These are phyloP conservation scores for Penicillium sp. DNA, from an alignment of 2,329 filamentous ascomycete species.

Conservation along the genomic window DNA sequence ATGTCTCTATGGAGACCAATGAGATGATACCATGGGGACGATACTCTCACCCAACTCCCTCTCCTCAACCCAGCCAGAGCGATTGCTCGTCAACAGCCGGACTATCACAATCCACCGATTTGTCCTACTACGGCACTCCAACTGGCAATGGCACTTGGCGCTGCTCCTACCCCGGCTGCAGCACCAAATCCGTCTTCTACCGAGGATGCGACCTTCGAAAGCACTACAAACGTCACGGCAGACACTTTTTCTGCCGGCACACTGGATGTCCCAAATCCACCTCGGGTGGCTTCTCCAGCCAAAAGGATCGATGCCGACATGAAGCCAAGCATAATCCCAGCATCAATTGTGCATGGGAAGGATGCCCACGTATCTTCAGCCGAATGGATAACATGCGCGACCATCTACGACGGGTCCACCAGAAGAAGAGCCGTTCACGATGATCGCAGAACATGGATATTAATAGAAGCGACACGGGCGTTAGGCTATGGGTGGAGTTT, in stretches of 20 bases:
- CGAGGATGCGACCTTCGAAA: conserved; percentile 56
- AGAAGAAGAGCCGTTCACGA: conserved; percentile 9
- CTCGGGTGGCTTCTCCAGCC: conserved; percentile 54
- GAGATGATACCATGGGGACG: conserved; percentile 1
- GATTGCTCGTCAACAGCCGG: neutral
- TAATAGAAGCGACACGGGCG: too few species aligned
- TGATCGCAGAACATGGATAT: neutral
- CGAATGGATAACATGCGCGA: conserved; percentile 56
- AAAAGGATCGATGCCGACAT: conserved; percentile 55
- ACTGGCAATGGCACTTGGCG: conserved; percentile 44
- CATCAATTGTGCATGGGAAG: conserved; percentile 52
- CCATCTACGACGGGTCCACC: conserved; percentile 40
- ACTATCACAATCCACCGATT: neutral
- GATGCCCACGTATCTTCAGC: conserved; percentile 53
- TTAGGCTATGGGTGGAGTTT: too few species aligned
- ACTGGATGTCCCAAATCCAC: conserved; percentile 53
- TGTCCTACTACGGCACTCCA: neutral
- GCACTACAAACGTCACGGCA: conserved; percentile 56
- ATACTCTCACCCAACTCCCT: neutral
- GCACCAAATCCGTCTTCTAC: conserved; percentile 51
- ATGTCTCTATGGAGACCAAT: neutral
- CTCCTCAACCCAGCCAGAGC: neutral
- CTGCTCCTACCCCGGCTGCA: conserved; percentile 53
- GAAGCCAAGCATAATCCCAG: conserved; percentile 57
- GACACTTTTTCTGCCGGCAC: conserved; percentile 54